A percentile compares a stretch with the other conserved stretches of the same genome.
These are phyloP conservation scores for Rhodotorula babjevae DNA, from an alignment of 768 basidiomycete species.

Conservation along the genomic window DNA sequence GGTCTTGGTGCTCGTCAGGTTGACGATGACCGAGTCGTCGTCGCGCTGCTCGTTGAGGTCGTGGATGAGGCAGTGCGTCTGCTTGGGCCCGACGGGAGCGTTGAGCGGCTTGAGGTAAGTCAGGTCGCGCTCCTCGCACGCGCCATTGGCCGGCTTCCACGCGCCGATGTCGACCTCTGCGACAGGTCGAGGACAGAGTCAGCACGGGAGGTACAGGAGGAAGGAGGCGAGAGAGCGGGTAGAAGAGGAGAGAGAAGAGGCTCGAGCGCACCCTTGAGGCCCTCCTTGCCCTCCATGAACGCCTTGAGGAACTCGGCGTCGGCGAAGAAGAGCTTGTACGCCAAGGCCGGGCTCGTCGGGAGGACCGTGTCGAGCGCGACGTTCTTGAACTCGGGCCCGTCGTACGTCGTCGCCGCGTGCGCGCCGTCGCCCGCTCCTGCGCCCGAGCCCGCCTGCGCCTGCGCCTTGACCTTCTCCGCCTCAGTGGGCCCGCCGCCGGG, in stretches of 20 bases:
- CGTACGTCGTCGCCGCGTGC: constrained; percentile 26
- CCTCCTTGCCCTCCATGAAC: constrained; percentile 79
- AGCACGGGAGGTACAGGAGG: no score
- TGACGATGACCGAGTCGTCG: constrained; percentile 70
- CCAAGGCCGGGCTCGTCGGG: constrained; percentile 84
- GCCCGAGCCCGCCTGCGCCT: constrained; percentile 1
- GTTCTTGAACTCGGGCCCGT: constrained; percentile 32
- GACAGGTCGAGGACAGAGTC: no score
- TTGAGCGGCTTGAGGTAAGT: constrained; percentile 90
- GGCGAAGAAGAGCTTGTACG: constrained; percentile 87
- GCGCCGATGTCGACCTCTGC: constrained; percentile 90
- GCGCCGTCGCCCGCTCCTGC: neutral
- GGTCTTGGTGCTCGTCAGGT: constrained; percentile 80
- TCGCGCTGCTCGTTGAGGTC: constrained; percentile 75
- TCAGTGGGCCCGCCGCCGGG: constrained; percentile 13
- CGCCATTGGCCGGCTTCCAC: constrained; percentile 53
- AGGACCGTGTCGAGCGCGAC: constrained; percentile 2
- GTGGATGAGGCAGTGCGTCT: constrained; percentile 86
- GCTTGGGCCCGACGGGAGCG: constrained; percentile 69
- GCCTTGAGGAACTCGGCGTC: constrained; percentile 82
- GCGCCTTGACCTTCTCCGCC: constrained; percentile 33
- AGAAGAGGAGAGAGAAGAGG: no score
- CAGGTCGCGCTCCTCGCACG: constrained; percentile 67
- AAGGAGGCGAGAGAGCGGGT: no score
- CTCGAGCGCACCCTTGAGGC: constrained; percentile 49